A percentile compares a stretch with the other conserved stretches of the same genome.
phyloP scores from a whole-genome alignment of 1,284 basidiomycete genomes.

The Fomitopsis palustris region DNA sequence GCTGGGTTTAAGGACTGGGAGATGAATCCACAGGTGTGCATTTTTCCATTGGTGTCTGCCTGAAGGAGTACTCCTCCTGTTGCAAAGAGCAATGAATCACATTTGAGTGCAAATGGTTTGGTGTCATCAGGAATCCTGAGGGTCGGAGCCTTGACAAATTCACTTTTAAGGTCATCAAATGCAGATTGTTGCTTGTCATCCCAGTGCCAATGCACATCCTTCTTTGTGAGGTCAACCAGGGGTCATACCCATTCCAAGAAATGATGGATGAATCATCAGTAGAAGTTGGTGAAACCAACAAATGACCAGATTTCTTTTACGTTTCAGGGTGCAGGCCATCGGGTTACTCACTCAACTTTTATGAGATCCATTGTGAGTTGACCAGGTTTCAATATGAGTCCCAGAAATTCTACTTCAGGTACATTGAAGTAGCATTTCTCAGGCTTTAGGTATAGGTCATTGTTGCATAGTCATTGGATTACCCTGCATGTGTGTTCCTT shows the following conservation, averaged over 20 bases:
- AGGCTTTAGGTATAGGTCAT: constrained; percentile 26
- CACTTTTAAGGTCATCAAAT: constrained; percentile 27
- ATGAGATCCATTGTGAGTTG: too few relatives aligned
- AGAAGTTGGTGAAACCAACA: constrained; percentile 30
- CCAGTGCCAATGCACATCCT: constrained; percentile 7
- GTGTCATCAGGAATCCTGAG: constrained; percentile 27
- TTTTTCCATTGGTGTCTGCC: constrained; percentile 19
- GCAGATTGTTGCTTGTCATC: constrained; percentile 7
- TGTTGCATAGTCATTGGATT: constrained; percentile 24
- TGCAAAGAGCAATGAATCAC: constrained; percentile 23
- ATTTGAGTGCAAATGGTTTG: constrained; percentile 19
- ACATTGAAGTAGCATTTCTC: constrained; percentile 35
- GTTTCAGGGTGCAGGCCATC: too few relatives aligned
- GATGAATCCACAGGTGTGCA: constrained; percentile 31
- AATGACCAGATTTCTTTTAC: constrained; percentile 30
- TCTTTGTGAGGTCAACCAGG: constrained; percentile 21
- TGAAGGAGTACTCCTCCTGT: constrained; percentile 28
- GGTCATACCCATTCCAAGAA: constrained; percentile 28
- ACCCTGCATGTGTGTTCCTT: constrained; percentile 24
- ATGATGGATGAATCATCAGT: constrained; percentile 25
- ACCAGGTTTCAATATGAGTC: constrained; percentile 32
- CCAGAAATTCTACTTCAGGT: constrained; percentile 34
- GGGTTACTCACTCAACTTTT: too few relatives aligned
- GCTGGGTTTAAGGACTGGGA: constrained; percentile 27
- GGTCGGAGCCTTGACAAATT: too few relatives aligned